Conservation (phyloP, 2,329 filamentous ascomycete species). For the Penicillium sclerotiorum region DNA sequence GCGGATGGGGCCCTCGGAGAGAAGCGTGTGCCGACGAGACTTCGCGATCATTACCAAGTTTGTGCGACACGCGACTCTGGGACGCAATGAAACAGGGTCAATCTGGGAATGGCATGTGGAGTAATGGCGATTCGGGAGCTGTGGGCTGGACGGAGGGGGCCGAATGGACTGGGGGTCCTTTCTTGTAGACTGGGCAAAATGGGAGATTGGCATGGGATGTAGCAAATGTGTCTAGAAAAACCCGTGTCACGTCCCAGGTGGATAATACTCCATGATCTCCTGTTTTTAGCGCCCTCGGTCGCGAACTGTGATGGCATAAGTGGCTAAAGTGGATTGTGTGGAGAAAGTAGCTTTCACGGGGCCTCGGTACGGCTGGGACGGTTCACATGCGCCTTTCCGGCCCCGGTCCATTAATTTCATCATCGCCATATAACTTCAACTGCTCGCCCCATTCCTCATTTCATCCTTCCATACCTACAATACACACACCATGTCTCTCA, state of each 20-base stretch:
- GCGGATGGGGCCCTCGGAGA: slow-evolving; percentile 7
- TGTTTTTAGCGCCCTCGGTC: not conserved
- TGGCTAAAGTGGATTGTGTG: slow-evolving; percentile 3
- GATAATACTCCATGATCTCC: not conserved
- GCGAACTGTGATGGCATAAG: not conserved
- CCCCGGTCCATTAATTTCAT: slow-evolving; percentile 16
- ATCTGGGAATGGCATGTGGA: too few relatives aligned
- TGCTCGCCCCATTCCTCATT: not conserved
- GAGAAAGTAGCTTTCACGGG: slow-evolving; percentile 9
- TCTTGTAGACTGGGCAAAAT: too few relatives aligned
- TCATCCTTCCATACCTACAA: slow-evolving; percentile 4
- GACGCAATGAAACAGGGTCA: not conserved
- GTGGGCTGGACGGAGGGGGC: not conserved
- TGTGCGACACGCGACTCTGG: slow-evolving; percentile 9
- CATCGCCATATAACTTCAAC: slow-evolving; percentile 21
- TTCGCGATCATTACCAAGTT: slow-evolving; percentile 22
- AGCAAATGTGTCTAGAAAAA: too few relatives aligned
- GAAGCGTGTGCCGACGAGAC: slow-evolving; percentile 13
- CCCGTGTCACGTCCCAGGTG: too few relatives aligned
- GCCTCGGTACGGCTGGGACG: slow-evolving; percentile 21
- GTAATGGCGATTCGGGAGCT: slow-evolving; percentile 8
- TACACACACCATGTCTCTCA: slow-evolving; percentile 66
- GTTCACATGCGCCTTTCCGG: slow-evolving; percentile 27
- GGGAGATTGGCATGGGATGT: too few relatives aligned
- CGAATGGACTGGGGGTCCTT: too few relatives aligned